These are phyloP conservation scores for Glutinoglossum americanum DNA, from an alignment of 495 filamentous ascomycete species.

Conservation along the genomic window DNA sequence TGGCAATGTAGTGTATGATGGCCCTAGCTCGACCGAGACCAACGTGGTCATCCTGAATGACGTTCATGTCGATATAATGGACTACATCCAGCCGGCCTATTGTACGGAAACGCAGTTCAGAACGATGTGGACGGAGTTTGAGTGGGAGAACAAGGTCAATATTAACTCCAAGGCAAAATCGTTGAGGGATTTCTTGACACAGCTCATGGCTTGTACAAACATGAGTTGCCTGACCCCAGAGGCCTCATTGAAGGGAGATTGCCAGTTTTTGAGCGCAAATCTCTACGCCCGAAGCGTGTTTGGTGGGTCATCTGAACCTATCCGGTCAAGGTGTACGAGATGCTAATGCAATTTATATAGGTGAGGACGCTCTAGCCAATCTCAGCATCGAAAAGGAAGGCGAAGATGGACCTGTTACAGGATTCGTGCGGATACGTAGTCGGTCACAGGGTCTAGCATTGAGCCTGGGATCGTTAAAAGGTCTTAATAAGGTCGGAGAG, in stretches of 20 bases:
- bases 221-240: constrained; percentile 97
- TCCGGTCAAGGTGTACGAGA: constrained; percentile 3
- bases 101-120: constrained; percentile 98
- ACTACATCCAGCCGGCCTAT: constrained; percentile 93
- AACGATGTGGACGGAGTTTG: constrained; percentile 99
- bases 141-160: constrained; percentile 99
- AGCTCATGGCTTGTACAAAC: constrained; percentile 93
- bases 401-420: constrained; percentile 84
- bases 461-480: constrained; percentile 87
- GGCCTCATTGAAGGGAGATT: constrained; percentile 89
- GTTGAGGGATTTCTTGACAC: constrained; percentile 77
- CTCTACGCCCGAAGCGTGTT: constrained; percentile 95
- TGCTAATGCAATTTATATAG: constrained; percentile 25
- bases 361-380: constrained; percentile 96
- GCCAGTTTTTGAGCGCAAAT: constrained; percentile 93
- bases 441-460: constrained; percentile 89
- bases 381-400: constrained; percentile 95
- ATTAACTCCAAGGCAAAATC: constrained; percentile 93
- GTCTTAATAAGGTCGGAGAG: constrained; percentile 48
- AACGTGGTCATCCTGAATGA: constrained; percentile 98
- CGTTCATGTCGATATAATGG: constrained; percentile 98
- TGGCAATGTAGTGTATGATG: constrained; percentile 96
- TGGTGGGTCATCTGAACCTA: constrained; percentile 40
- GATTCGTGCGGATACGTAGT: constrained; percentile 97
- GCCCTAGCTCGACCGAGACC: constrained; percentile 80